phyloP scores from a whole-genome alignment of 352 stramenopile genomes.

The Pythium aphanidermatum region DNA sequence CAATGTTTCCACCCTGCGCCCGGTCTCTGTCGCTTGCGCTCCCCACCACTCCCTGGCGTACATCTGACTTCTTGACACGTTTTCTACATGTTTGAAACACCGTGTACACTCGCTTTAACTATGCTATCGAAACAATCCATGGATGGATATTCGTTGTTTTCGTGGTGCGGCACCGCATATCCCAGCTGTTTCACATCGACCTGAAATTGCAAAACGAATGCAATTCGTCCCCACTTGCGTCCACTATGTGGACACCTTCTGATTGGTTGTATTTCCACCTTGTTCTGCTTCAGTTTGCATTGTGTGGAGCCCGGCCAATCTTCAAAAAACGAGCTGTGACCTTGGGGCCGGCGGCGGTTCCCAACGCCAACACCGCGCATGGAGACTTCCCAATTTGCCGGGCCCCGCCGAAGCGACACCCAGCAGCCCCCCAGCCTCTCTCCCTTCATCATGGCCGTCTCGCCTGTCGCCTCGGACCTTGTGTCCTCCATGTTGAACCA shows the following conservation, averaged over 20 bases:
- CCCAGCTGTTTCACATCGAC: slow-evolving; percentile 7
- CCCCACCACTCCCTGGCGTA: slow-evolving; percentile 16
- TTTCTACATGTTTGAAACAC: slow-evolving; percentile 9
- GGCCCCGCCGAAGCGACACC: slow-evolving; percentile 23
- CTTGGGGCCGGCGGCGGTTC: background rate
- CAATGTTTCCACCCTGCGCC: slow-evolving; percentile 33
- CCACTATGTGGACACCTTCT: background rate
- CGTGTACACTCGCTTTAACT: background rate
- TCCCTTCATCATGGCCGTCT: slow-evolving; percentile 22
- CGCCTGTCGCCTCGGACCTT: slow-evolving; percentile 38
- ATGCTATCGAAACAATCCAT: slow-evolving; percentile 1
- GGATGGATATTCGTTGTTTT: slow-evolving; percentile 7
- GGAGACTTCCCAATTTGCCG: slow-evolving; percentile 28
- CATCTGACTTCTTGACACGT: slow-evolving; percentile 5
- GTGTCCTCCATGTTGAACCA: slow-evolving; percentile 37
- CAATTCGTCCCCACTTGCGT: background rate
- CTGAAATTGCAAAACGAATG: slow-evolving; percentile 5
- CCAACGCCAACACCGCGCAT: background rate
- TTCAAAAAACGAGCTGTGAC: slow-evolving; percentile 18
- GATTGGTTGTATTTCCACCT: slow-evolving; percentile 8
- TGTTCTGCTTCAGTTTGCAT: slow-evolving; percentile 11
- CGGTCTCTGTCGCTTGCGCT: slow-evolving; percentile 16
- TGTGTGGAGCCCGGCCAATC: slow-evolving; percentile 12
- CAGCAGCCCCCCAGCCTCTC: slow-evolving; percentile 9
- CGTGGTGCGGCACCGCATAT: slow-evolving; percentile 11